phyloP scores from a whole-genome alignment of 257 asterid genomes.

The Haberlea rhodopensis region DNA sequence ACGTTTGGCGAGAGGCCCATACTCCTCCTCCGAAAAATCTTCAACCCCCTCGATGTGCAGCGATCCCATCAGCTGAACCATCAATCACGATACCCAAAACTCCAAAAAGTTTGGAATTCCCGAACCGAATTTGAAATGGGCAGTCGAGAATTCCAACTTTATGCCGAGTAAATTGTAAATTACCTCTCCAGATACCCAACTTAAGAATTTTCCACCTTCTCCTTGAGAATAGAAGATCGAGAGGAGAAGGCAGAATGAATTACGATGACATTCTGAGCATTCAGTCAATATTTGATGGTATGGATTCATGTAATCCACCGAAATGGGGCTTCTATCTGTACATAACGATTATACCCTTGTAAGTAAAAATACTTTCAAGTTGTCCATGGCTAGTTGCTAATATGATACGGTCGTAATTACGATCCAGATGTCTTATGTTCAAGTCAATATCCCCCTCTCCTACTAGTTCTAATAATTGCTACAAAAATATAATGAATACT shows the following conservation, averaged over 20 bases:
- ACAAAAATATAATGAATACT: too few species aligned
- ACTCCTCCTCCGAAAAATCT: constrained; percentile 47
- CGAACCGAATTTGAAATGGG: constrained; percentile 13
- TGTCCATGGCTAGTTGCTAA: too few species aligned
- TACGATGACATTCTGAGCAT: neutral
- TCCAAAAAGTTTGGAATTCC: constrained; percentile 23
- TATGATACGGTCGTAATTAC: too few species aligned
- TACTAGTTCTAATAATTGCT: too few species aligned
- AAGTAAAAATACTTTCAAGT: too few species aligned
- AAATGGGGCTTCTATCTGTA: neutral
- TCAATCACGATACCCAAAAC: constrained; percentile 18
- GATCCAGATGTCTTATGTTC: too few species aligned
- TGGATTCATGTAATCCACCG: neutral
- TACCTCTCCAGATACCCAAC: constrained; percentile 15
- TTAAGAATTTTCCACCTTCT: neutral
- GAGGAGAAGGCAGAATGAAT: neutral
- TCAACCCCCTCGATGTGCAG: constrained; percentile 33
- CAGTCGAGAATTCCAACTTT: constrained; percentile 20
- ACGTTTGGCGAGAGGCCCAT: constrained; percentile 53
- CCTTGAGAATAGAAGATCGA: neutral
- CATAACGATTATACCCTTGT: neutral
- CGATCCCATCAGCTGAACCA: constrained; percentile 49
- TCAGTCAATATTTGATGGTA: neutral
- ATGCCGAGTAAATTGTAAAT: neutral
- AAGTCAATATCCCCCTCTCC: too few species aligned